Base-by-base conservation (phyloP, 495 filamentous ascomycete species). In the Lasiosphaeris hirsuta region DNA sequence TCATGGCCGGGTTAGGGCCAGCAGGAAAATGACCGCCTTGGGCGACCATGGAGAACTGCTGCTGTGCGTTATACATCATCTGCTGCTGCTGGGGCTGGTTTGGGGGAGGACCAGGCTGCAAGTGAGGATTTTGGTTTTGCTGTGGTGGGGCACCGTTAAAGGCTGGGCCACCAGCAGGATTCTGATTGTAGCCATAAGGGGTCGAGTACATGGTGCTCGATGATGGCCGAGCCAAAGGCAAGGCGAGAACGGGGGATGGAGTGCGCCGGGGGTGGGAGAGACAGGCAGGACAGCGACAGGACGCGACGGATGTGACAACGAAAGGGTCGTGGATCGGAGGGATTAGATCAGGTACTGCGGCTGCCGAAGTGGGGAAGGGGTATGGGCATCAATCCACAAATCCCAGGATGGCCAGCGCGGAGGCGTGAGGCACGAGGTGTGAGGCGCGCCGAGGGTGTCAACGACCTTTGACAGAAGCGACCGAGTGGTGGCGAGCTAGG, bases 131-230 rank as follows among this genome's bases (percentile, higher is more conserved):
- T 63, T 77, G 75, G 57, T 72, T 74, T 63, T 77, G 75, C 48
- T 69, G 71, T 58, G 74, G 75, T 69, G 76, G 74, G 69, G 71
- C 74, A 53, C 70, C 72, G 72, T 78, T 78, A 67, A 77, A 80
- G 56, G 70, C 61, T 57, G 72, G 71, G 63, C 67, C 64, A 7
- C 70, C 73, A 68, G 69, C 66, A 65, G 70, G 65, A 71, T 78
- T 78, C 60, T 70, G 71, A 68, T 30, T 30, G 23, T 73, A 77
- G 54, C 77, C 77, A 73, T 76, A 78, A 60, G 70, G 71, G 63
- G 70, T 63, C 58, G 71, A 69, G 66, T 80, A 80, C 77, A 80
- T 80, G 74, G 69, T 30, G 23, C 72, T 74, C 35, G 57, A 55
- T 50, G 60, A 54, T 45, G 64, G 60, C 58, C 58, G 38, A 58